Evolutionary conservation across 495 filamentous ascomycete species (phyloP).

Genomic region (Tetracladium marchalianum): DNA sequence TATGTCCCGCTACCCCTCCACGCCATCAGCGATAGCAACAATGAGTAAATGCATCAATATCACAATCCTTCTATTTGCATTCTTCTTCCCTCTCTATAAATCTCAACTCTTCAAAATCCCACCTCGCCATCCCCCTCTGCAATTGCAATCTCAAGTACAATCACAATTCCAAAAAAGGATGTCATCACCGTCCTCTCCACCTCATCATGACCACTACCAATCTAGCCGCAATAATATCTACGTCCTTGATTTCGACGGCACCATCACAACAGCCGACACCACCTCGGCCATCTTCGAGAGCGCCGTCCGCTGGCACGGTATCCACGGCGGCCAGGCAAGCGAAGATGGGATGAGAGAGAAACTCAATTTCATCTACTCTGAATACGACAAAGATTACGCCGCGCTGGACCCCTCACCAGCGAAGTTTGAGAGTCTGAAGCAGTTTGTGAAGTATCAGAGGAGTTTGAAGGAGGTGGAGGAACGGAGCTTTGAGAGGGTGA

Average conservation of each 20-base stretch:
- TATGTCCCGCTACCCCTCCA: no score
- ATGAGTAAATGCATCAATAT: no score
- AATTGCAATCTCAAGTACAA: no score
- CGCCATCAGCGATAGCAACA: no score
- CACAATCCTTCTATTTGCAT: no score
- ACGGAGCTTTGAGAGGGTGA: conserved; percentile 13
- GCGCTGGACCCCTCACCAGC: conserved; percentile 2
- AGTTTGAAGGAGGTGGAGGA: conserved; percentile 7
- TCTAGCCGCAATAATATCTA: background rate
- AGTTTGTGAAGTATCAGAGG: conserved; percentile 9
- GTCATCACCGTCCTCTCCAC: no score
- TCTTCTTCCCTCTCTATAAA: no score
- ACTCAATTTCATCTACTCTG: background rate
- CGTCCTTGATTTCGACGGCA: conserved; percentile 17
- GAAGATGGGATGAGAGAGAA: conserved; percentile 1
- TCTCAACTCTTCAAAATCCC: no score
- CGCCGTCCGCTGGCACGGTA: conserved; percentile 2
- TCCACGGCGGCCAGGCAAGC: background rate
- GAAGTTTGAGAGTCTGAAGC: conserved; percentile 1
- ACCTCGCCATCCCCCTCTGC: no score
- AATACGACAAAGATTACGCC: conserved; percentile 10
- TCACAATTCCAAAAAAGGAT: no score
- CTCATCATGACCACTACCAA: no score
- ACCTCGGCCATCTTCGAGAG: conserved; percentile 4
- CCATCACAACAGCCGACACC: conserved; percentile 15